Conservation (phyloP, 2,329 filamentous ascomycete species). For the Tolypocladium paradoxum region DNA sequence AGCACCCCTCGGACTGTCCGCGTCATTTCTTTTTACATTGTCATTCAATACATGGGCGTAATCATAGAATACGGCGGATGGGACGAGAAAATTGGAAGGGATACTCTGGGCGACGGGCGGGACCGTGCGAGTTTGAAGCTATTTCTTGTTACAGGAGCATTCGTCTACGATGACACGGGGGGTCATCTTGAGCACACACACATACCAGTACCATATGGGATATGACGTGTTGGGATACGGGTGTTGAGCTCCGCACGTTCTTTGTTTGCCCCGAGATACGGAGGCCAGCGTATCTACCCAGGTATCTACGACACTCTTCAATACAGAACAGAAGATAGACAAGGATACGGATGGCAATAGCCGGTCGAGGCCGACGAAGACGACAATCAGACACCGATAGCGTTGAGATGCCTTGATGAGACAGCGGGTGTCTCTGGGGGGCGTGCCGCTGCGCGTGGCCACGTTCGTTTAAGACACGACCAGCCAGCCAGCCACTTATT, state of each 20-base stretch:
- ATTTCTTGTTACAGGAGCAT: not conserved
- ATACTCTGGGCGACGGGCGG: not conserved
- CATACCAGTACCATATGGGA: not conserved
- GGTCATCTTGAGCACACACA: not conserved
- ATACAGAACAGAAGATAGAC: not conserved
- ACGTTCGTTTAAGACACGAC: not conserved
- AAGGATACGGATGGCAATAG: not conserved
- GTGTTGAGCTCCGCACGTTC: not conserved
- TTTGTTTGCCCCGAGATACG: not conserved
- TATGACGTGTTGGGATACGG: not conserved
- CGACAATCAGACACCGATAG: not conserved
- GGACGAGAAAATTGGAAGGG: not conserved
- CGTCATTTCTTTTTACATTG: not conserved
- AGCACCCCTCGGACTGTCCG: not conserved
- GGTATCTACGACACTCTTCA: not conserved
- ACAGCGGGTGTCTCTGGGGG: not conserved
- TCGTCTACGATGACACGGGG: not conserved
- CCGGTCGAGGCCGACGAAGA: not conserved
- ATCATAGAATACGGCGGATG: not conserved
- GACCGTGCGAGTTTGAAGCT: not conserved
- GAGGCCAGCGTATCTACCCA: not conserved
- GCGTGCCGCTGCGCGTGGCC: not conserved
- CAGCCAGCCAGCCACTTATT: not conserved
- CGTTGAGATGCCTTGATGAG: not conserved
- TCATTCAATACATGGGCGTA: not conserved